Evolutionary conservation across 148 eudicot genomes (phyloP).

Genomic region (Rhododendron vialii): DNA sequence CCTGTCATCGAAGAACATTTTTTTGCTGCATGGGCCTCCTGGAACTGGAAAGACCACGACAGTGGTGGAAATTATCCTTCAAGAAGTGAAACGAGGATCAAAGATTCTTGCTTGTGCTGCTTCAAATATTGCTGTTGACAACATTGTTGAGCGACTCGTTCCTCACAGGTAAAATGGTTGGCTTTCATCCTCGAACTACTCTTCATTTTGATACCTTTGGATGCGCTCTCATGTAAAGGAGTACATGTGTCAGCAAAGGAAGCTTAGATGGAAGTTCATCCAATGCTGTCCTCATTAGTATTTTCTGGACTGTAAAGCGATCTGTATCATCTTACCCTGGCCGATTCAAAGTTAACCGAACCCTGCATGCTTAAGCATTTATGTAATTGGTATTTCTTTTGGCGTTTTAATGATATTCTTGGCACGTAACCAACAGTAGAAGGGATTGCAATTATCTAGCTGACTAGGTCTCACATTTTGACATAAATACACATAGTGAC

Average conservation of each 20-base stretch:
- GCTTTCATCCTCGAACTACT: not conserved
- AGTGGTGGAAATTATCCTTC: constrained; percentile 90
- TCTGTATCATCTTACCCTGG: not conserved
- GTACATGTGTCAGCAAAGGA: not conserved
- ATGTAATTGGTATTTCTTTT: not conserved
- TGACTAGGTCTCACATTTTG: not conserved
- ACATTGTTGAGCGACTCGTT: constrained; percentile 89
- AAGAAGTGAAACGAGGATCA: constrained; percentile 96
- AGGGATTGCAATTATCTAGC: not conserved
- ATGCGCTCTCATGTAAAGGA: not conserved
- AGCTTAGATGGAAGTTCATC: not conserved
- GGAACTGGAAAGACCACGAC: constrained; percentile 99
- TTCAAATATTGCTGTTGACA: constrained; percentile 96
- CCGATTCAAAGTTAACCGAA: not conserved
- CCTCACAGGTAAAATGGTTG: constrained; percentile 60
- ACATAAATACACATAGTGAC: too few species aligned
- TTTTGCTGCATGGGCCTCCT: constrained; percentile 97
- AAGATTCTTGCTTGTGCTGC: constrained; percentile 99
- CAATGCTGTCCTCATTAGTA: not conserved
- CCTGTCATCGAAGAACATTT: constrained; percentile 77
- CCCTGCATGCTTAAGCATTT: not conserved
- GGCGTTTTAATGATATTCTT: not conserved
- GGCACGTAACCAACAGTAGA: not conserved
- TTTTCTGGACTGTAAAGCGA: not conserved
- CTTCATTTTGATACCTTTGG: not conserved